These are phyloP conservation scores for Stylosanthes scabra DNA, from an alignment of 331 rosid species.

Conservation along the genomic window DNA sequence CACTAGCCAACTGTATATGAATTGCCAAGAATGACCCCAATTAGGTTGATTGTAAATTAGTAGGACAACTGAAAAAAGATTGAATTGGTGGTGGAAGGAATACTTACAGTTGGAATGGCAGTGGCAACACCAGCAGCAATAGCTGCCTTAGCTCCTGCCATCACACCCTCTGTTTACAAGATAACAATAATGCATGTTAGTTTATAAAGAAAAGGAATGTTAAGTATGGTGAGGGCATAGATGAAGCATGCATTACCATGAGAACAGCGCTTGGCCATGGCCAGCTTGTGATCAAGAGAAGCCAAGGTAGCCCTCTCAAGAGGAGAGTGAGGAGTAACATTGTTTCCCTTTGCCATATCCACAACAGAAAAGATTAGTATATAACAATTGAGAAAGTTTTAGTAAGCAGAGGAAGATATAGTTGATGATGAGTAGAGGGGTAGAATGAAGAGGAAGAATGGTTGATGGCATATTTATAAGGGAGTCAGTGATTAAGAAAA, in stretches of 20 bases:
- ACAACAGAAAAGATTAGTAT: constrained; percentile 19
- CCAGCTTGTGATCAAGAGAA: constrained; percentile 71
- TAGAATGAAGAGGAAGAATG: constrained; percentile 42
- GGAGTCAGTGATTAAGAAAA: constrained; percentile 1
- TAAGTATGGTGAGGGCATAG: too few species aligned
- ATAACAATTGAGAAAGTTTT: constrained; percentile 14
- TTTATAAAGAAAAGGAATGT: too few species aligned
- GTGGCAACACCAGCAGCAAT: constrained; percentile 82
- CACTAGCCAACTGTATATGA: constrained; percentile 81
- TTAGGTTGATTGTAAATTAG: not conserved
- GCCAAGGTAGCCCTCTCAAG: constrained; percentile 58
- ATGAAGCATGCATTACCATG: constrained; percentile 48
- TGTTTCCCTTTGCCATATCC: constrained; percentile 58
- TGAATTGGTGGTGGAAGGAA: not conserved
- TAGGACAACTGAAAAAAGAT: not conserved
- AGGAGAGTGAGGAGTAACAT: constrained; percentile 58
- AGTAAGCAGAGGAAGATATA: not conserved
- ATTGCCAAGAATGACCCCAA: not conserved
- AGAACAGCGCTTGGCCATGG: constrained; percentile 85
- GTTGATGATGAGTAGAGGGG: constrained; percentile 12
- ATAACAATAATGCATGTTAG: too few species aligned
- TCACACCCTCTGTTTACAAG: constrained; percentile 81
- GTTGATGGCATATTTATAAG: constrained; percentile 57
- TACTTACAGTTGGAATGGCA: constrained; percentile 93
- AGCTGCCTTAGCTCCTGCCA: constrained; percentile 98